Percentiles rank a stretch among this genome's conserved stretches.
Conservation (phyloP, 805 yeast species). For the Starmerella khaoyaiensis region DNA sequence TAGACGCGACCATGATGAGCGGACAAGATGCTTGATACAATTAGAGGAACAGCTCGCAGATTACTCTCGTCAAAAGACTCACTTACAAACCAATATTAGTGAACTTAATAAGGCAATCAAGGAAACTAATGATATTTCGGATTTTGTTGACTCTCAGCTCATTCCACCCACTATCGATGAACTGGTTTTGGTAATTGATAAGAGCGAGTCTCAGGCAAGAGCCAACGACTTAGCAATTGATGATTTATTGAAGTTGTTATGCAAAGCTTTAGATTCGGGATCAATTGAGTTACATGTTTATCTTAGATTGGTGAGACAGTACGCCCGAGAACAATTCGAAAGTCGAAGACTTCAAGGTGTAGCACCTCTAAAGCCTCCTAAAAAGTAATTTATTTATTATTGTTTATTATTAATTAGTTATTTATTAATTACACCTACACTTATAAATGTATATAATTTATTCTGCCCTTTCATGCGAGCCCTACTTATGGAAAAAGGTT, state of each 20-base stretch:
- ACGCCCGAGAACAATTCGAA: constrained; percentile 56
- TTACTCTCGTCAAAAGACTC: background rate
- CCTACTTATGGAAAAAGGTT: background rate
- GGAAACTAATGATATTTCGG: constrained; percentile 25
- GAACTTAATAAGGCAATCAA: constrained; percentile 22
- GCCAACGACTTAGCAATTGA: constrained; percentile 42
- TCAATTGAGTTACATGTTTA: constrained; percentile 34
- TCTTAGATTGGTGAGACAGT: constrained; percentile 37
- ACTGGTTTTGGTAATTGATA: constrained; percentile 25
- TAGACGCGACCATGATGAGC: background rate
- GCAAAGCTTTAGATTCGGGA: constrained; percentile 42
- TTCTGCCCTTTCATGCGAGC: background rate
- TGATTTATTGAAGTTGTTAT: constrained; percentile 50
- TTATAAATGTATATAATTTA: background rate
- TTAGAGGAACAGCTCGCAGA: too few species aligned
- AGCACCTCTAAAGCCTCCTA: too few species aligned
- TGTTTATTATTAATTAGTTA: background rate
- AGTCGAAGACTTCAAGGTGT: too few species aligned
- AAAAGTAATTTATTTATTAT: background rate
- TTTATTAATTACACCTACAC: background rate
- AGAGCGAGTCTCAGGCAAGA: constrained; percentile 28
- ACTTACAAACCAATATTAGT: constrained; percentile 2
- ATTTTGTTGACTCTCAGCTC: constrained; percentile 25
- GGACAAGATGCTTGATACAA: too few species aligned
- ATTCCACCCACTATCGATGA: constrained; percentile 6